A percentile compares a stretch with the other conserved stretches of the same genome.
phyloP scores from a whole-genome alignment of 108 stramenopile genomes.

The Aurantiochytrium sp. region DNA sequence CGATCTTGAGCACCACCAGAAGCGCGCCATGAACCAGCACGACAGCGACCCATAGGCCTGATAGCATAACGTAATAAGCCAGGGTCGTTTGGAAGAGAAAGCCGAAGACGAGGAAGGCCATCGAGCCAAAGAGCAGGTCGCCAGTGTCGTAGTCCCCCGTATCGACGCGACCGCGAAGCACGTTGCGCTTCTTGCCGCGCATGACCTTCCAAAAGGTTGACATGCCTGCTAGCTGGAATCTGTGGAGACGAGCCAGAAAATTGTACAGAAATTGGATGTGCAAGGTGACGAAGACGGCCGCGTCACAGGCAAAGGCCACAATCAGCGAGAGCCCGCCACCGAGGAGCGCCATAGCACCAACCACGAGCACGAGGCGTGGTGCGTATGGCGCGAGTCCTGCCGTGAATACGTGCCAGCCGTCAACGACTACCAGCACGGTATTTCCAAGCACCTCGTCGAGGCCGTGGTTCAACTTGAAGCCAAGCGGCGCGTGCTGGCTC shows the following conservation, averaged over 20 bases:
- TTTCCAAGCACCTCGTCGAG: neutral
- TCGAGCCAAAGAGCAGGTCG: neutral
- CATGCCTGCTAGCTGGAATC: neutral
- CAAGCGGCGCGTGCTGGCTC: slow-evolving; percentile 14
- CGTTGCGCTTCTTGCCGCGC: slow-evolving; percentile 24
- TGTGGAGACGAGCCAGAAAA: neutral
- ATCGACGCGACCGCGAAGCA: neutral
- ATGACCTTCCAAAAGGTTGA: slow-evolving; percentile 1
- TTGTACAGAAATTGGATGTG: slow-evolving; percentile 18
- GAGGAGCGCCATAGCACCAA: neutral
- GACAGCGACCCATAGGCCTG: neutral
- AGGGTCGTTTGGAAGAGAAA: slow-evolving; percentile 17
- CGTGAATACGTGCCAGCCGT: neutral
- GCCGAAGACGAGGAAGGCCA: neutral
- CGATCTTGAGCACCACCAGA: neutral
- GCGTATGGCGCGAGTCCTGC: neutral
- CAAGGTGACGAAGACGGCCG: neutral
- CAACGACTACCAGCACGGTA: neutral
- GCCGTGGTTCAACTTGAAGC: neutral
- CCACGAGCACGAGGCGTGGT: neutral
- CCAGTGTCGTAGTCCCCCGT: slow-evolving; percentile 1
- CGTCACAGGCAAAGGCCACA: neutral
- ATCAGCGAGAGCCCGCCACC: neutral
- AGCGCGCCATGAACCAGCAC: neutral
- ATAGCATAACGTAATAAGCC: neutral